Conservation (phyloP, 2,329 filamentous ascomycete genomes). For the Fusarium fujikuroi region DNA sequence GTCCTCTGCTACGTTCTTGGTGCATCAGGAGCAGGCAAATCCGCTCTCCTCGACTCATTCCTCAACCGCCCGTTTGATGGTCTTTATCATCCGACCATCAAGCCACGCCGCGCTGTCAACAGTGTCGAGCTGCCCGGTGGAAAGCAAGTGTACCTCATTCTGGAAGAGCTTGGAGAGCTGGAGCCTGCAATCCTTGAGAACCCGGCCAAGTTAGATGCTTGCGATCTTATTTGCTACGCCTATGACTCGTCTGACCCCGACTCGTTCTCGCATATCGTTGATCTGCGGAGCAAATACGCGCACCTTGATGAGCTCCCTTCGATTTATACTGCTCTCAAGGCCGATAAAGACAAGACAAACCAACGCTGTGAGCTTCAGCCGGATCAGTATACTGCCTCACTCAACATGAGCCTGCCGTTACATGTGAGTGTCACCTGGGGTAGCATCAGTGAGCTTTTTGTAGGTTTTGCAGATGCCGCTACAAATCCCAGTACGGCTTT, state of each 20-base stretch:
- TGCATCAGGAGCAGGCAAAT: slow-evolving; percentile 87
- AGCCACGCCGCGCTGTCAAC: slow-evolving; percentile 92
- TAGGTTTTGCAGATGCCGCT: slow-evolving; percentile 88
- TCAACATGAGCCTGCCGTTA: slow-evolving; percentile 90
- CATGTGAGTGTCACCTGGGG: slow-evolving; percentile 96
- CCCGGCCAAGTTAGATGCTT: slow-evolving; percentile 86
- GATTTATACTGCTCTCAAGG: slow-evolving; percentile 93
- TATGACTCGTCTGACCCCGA: slow-evolving; percentile 98
- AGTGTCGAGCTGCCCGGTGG: slow-evolving; percentile 95
- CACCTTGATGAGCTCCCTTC: slow-evolving; percentile 90
- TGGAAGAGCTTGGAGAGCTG: slow-evolving; percentile 95
- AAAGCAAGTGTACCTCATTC: slow-evolving; percentile 95
- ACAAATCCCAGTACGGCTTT: slow-evolving; percentile 90
- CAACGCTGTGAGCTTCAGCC: slow-evolving; percentile 91
- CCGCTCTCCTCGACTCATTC: slow-evolving; percentile 89
- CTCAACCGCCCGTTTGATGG: slow-evolving; percentile 86
- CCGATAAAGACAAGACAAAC: slow-evolving; percentile 96
- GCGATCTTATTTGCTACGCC: slow-evolving; percentile 92
- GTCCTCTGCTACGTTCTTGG: slow-evolving; percentile 94
- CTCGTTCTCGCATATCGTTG: slow-evolving; percentile 91
- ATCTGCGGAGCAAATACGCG: slow-evolving; percentile 80
- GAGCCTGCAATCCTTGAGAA: slow-evolving; percentile 96
- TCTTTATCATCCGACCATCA: slow-evolving; percentile 92
- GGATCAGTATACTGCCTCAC: slow-evolving; percentile 84
- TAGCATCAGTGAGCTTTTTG: slow-evolving; percentile 93